Percentiles rank a stretch among this genome's conserved stretches.
Evolutionary conservation across 352 stramenopile genomes (phyloP).

Genomic region (Globisporangium megalacanthum): DNA sequence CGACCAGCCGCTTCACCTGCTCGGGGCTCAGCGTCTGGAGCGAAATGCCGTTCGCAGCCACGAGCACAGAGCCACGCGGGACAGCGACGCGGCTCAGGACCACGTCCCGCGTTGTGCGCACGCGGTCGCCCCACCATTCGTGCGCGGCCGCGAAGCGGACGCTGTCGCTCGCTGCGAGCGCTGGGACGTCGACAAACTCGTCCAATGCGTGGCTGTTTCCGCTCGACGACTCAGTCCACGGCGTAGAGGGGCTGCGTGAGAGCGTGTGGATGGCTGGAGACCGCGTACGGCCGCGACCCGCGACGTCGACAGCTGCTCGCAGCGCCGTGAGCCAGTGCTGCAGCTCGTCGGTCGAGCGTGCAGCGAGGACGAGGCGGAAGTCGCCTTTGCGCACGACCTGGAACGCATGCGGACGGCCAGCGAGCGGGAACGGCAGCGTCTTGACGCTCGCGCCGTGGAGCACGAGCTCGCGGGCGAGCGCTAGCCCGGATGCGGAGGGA

Average conservation of each 20-base stretch:
- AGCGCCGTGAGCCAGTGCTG: conserved; percentile 41
- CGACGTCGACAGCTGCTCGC: conserved; percentile 7
- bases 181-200: conserved; percentile 26
- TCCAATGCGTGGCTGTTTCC: conserved; percentile 1
- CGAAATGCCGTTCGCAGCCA: conserved; percentile 54
- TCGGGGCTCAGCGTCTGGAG: conserved; percentile 49
- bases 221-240: conserved; percentile 13
- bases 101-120: conserved; percentile 44
- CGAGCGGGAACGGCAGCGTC: conserved; percentile 44
- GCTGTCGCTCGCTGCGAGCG: conserved; percentile 29
- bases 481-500: conserved; percentile 24
- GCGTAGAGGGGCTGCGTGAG: neutral
- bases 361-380: conserved; percentile 34
- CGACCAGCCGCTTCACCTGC: conserved; percentile 36
- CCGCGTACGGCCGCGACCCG: neutral
- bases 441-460: conserved; percentile 23
- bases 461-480: conserved; percentile 36
- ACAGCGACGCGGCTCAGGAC: conserved; percentile 21
- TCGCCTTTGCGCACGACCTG: conserved; percentile 29
- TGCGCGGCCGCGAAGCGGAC: conserved; percentile 20
- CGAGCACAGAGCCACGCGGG: conserved; percentile 45
- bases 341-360: conserved; percentile 40
- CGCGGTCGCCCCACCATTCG: conserved; percentile 51
- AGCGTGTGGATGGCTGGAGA: neutral
- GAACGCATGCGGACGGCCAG: conserved; percentile 46